These are phyloP conservation scores for Penicillium waksmanii DNA, from an alignment of 495 filamentous ascomycete genomes.

Conservation along the genomic window DNA sequence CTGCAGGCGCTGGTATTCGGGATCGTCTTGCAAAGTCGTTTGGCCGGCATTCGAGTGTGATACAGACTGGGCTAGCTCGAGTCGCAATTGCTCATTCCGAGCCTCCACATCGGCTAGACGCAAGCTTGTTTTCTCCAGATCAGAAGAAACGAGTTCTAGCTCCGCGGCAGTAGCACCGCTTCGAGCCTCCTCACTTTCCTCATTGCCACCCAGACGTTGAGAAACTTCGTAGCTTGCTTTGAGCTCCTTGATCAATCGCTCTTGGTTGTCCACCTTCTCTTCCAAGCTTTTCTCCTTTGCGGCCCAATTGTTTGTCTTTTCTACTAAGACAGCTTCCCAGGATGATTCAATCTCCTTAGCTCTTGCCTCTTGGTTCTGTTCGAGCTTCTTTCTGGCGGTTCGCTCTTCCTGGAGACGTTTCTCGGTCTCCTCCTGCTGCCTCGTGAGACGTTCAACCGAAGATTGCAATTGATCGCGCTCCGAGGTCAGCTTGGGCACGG, in stretches of 20 bases:
- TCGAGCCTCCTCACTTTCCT: constrained; percentile 58
- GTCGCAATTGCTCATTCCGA: constrained; percentile 87
- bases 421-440: constrained; percentile 89
- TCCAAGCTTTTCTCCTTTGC: constrained; percentile 90
- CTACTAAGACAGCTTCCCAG: constrained; percentile 88
- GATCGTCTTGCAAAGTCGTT: constrained; percentile 77
- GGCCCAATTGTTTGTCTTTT: constrained; percentile 96
- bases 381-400: constrained; percentile 68
- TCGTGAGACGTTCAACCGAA: constrained; percentile 77
- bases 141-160: constrained; percentile 87
- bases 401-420: constrained; percentile 73
- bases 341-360: constrained; percentile 87
- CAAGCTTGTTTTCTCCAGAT: constrained; percentile 86
- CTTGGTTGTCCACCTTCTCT: constrained; percentile 93
- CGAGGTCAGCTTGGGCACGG: constrained; percentile 78
- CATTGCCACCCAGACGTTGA: constrained; percentile 78
- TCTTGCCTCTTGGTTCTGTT: constrained; percentile 73
- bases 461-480: constrained; percentile 87
- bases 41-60: constrained; percentile 69
- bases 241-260: constrained; percentile 87
- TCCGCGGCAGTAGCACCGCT: constrained; percentile 80
- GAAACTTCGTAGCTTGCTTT: constrained; percentile 98
- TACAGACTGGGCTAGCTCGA: constrained; percentile 87
- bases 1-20: constrained; percentile 77
- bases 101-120: constrained; percentile 90